These are phyloP conservation scores for Ogataea sp. DNA, from an alignment of 805 yeast genomes.

Conservation along the genomic window DNA sequence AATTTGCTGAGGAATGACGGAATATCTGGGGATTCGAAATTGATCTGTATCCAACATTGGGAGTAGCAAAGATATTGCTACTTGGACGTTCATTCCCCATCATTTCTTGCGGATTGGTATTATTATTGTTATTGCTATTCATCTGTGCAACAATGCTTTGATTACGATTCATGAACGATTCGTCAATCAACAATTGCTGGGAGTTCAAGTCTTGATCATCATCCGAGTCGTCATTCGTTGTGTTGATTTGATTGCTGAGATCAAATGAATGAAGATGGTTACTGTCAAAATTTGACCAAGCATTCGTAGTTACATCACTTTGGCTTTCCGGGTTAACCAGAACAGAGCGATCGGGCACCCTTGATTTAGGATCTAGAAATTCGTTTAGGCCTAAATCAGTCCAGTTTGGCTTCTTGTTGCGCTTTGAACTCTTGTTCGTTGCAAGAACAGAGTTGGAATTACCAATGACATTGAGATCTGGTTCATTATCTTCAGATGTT, in stretches of 20 bases:
- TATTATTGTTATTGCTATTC: neutral
- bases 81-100: neutral
- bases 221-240: constrained; percentile 2
- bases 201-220: constrained; percentile 2
- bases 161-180: neutral
- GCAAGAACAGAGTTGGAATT: constrained; percentile 20
- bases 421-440: constrained; percentile 17
- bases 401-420: constrained; percentile 22
- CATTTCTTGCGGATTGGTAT: neutral
- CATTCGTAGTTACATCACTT: neutral
- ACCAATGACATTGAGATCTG: constrained; percentile 14
- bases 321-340: constrained; percentile 13
- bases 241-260: constrained; percentile 5
- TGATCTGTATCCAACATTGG: neutral
- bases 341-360: constrained; percentile 18
- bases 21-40: neutral
- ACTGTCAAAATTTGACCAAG: neutral
- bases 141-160: neutral
- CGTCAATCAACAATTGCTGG: neutral
- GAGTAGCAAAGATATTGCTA: neutral
- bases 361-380: constrained; percentile 9
- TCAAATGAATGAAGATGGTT: constrained; percentile 3
- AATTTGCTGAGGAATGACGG: constrained; percentile 1
- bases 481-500: constrained; percentile 19
- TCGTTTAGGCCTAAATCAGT: constrained; percentile 20